A percentile compares a stretch with the other conserved stretches of the same genome.
These are phyloP conservation scores for Colletotrichum musae DNA, from an alignment of 2,329 filamentous ascomycete genomes.

Conservation along the genomic window DNA sequence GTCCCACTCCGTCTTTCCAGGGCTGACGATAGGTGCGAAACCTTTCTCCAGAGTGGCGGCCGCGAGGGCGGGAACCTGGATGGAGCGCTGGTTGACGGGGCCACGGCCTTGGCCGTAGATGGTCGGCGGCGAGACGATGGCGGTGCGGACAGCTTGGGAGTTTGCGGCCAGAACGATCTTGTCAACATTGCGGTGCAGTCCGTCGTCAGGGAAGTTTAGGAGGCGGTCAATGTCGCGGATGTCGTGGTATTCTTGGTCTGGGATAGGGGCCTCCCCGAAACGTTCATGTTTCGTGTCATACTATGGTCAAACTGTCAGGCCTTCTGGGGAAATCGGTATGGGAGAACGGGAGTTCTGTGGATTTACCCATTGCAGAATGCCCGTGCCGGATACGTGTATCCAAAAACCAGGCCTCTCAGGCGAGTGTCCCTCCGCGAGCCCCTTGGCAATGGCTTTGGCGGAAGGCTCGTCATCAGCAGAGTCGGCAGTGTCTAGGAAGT, in stretches of 20 bases:
- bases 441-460: conserved; percentile 62
- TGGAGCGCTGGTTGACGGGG: conserved; percentile 62
- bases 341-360: neutral
- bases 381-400: conserved; percentile 66
- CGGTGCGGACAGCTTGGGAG: conserved; percentile 54
- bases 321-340: neutral
- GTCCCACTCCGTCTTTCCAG: conserved; percentile 65
- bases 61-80: conserved; percentile 63
- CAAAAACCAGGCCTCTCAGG: conserved; percentile 62
- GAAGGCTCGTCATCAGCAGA: conserved; percentile 61
- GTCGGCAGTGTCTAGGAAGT: conserved; percentile 60
- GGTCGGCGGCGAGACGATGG: conserved; percentile 64
- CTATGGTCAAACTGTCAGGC: conserved; percentile 24
- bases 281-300: conserved; percentile 59
- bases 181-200: conserved; percentile 77
- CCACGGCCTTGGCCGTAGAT: conserved; percentile 68
- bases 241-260: conserved; percentile 70
- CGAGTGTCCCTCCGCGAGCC: conserved; percentile 59
- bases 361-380: conserved; percentile 59
- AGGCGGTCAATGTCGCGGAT: conserved; percentile 70
- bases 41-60: conserved; percentile 58
- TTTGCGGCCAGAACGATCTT: conserved; percentile 70
- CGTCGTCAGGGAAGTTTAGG: conserved; percentile 68
- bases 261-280: conserved; percentile 59
- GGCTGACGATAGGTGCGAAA: conserved; percentile 59